Conservation (phyloP, 2,329 filamentous ascomycete genomes). For the Hymenoscyphus scutula region DNA sequence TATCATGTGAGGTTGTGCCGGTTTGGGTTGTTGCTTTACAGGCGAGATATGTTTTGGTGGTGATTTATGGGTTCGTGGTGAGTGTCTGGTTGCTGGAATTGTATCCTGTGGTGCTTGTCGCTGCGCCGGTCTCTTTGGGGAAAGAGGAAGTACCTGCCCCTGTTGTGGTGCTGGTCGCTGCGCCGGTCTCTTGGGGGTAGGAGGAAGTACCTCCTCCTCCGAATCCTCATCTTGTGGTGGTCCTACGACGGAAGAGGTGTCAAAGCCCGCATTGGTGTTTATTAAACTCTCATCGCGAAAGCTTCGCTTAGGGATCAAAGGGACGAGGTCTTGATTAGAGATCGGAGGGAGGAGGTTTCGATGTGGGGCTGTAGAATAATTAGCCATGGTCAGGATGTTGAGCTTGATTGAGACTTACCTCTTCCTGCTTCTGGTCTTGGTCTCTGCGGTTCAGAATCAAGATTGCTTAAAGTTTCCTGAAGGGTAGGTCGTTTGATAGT, state of each 20-base stretch:
- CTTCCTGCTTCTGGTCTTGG: background rate
- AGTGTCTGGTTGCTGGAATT: too few species aligned
- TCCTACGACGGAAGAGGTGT: slow-evolving; percentile 23
- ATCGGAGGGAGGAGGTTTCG: too few species aligned
- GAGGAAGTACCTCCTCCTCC: too few species aligned
- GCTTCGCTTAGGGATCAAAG: slow-evolving; percentile 25
- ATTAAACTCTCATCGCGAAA: slow-evolving; percentile 40
- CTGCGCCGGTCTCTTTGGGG: background rate
- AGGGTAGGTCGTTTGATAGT: too few species aligned
- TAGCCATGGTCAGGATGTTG: background rate
- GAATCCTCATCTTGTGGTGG: background rate
- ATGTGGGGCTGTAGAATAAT: background rate
- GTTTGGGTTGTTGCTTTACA: too few species aligned
- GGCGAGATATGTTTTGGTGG: too few species aligned
- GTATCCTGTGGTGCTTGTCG: background rate
- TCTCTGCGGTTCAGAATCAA: background rate
- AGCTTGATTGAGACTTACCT: background rate
- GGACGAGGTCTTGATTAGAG: background rate
- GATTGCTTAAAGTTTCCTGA: background rate
- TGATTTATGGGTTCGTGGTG: background rate
- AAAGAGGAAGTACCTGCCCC: too few species aligned
- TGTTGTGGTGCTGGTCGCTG: too few species aligned
- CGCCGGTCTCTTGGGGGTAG: too few species aligned
- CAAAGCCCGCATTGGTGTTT: slow-evolving; percentile 38
- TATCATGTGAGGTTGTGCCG: too few species aligned